A percentile compares a stretch with the other conserved stretches of the same genome.
Evolutionary conservation across 1,139 yeast genomes (phyloP).

Genomic region (Pichia inconspicua): DNA sequence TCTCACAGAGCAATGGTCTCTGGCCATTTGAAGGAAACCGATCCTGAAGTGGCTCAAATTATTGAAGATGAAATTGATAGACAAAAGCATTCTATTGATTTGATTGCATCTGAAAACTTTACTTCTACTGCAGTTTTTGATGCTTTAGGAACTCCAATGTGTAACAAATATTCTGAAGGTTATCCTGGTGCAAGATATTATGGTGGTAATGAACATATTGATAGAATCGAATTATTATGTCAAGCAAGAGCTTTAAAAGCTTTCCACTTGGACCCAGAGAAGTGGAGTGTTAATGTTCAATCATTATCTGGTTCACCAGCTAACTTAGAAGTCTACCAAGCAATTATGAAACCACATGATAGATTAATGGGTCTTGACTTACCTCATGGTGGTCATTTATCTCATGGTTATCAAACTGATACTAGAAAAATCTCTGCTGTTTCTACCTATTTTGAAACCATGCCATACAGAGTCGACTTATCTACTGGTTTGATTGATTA

Average conservation of each 20-base stretch:
- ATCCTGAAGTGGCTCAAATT: conserved; percentile 77
- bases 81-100: conserved; percentile 88
- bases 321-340: conserved; percentile 91
- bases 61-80: conserved; percentile 83
- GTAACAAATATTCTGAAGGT: conserved; percentile 82
- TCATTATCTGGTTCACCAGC: conserved; percentile 97
- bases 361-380: conserved; percentile 94
- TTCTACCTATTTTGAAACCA: conserved; percentile 93
- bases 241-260: conserved; percentile 91
- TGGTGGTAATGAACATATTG: conserved; percentile 91
- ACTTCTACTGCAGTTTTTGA: conserved; percentile 95
- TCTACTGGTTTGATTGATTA: conserved; percentile 91
- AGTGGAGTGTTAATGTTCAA: conserved; percentile 98
- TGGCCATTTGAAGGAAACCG: conserved; percentile 64
- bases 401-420: conserved; percentile 97
- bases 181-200: conserved; percentile 85
- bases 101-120: conserved; percentile 95
- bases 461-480: conserved; percentile 94
- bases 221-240: conserved; percentile 84
- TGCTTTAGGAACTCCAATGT: conserved; percentile 96
- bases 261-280: conserved; percentile 66
- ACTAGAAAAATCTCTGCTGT: conserved; percentile 92
- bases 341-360: conserved; percentile 89
- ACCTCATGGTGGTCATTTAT: conserved; percentile 97
- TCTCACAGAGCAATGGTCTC: conserved; percentile 60